Evolutionary conservation across 1,284 basidiomycete genomes (phyloP).

Genomic region (Ceratobasidium papillatum): DNA sequence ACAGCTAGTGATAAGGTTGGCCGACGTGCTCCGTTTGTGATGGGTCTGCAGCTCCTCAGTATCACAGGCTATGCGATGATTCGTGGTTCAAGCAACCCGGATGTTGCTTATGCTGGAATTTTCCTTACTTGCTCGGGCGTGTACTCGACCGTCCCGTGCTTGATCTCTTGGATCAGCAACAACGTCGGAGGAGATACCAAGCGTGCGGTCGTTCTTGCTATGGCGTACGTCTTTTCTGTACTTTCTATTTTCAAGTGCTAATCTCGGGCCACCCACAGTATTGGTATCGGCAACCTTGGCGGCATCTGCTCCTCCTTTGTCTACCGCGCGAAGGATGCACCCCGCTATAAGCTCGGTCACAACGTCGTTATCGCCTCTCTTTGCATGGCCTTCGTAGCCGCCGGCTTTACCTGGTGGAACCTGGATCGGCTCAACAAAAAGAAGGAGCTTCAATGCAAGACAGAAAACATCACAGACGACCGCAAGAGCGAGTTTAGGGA

Average conservation of each 20-base stretch:
- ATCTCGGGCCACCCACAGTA: not conserved
- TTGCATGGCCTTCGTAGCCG: slow-evolving; percentile 58
- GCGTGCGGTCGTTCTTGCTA: slow-evolving; percentile 62
- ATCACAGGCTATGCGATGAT: slow-evolving; percentile 45
- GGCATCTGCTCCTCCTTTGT: slow-evolving; percentile 59
- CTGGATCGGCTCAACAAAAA: slow-evolving; percentile 53
- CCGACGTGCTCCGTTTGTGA: slow-evolving; percentile 41
- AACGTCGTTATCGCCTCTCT: slow-evolving; percentile 61
- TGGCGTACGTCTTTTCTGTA: slow-evolving; percentile 50
- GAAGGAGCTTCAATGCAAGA: slow-evolving; percentile 55
- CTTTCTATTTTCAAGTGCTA: not conserved
- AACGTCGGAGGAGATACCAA: slow-evolving; percentile 66
- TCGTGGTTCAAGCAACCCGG: slow-evolving; percentile 2
- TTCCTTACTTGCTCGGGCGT: slow-evolving; percentile 52
- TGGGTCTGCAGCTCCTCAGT: slow-evolving; percentile 23
- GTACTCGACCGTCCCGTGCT: slow-evolving; percentile 48
- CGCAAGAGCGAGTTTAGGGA: slow-evolving; percentile 54
- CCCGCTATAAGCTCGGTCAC: slow-evolving; percentile 61
- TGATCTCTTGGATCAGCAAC: slow-evolving; percentile 65
- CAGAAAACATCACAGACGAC: slow-evolving; percentile 54
- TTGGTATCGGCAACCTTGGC: slow-evolving; percentile 21
- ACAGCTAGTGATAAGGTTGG: slow-evolving; percentile 42
- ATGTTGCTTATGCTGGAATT: slow-evolving; percentile 61
- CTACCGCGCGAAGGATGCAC: slow-evolving; percentile 54
- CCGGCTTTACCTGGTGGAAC: slow-evolving; percentile 46